A percentile compares a stretch with the other conserved stretches of the same genome.
Conservation (phyloP, 352 stramenopile genomes). For the Phytophthora fragariae region DNA sequence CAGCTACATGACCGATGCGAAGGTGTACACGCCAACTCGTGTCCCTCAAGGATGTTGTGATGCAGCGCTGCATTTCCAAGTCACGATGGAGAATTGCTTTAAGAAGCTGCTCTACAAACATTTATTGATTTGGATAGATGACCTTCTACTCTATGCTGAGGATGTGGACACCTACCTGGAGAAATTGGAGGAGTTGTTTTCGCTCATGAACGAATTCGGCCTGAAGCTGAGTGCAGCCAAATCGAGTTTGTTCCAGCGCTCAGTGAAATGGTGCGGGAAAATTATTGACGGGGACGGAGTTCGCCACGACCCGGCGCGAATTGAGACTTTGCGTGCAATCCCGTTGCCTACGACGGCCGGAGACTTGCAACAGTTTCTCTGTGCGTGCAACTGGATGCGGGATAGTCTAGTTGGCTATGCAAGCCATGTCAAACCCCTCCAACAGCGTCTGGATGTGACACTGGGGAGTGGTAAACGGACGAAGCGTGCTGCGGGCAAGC, state of each 20-base stretch:
- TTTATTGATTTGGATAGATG: slow-evolving; percentile 44
- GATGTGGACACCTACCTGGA: slow-evolving; percentile 30
- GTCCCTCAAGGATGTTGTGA: slow-evolving; percentile 24
- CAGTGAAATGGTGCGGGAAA: slow-evolving; percentile 32
- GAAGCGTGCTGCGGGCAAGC: not conserved
- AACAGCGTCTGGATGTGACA: slow-evolving; percentile 8
- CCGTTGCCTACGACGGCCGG: slow-evolving; percentile 6
- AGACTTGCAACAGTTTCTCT: slow-evolving; percentile 15
- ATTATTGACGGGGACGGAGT: slow-evolving; percentile 10
- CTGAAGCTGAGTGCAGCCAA: slow-evolving; percentile 38
- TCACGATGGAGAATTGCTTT: slow-evolving; percentile 16
- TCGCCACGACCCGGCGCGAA: slow-evolving; percentile 8
- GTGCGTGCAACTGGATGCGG: slow-evolving; percentile 14
- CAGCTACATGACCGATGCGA: slow-evolving; percentile 27
- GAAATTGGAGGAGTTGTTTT: slow-evolving; percentile 30
- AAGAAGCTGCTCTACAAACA: slow-evolving; percentile 13
- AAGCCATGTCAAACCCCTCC: not conserved
- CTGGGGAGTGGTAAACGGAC: slow-evolving; percentile 7
- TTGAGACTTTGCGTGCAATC: slow-evolving; percentile 3
- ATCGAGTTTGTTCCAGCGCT: slow-evolving; percentile 24
- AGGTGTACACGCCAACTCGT: slow-evolving; percentile 23
- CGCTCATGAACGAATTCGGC: slow-evolving; percentile 25
- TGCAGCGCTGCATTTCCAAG: slow-evolving; percentile 17
- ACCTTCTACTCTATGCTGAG: slow-evolving; percentile 36
- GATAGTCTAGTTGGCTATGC: slow-evolving; percentile 10